Evolutionary conservation across 2,329 filamentous ascomycete species (phyloP), one percentile per base, ranked within the genome.

Genomic region (Neopestalotiopsis sp.): DNA sequence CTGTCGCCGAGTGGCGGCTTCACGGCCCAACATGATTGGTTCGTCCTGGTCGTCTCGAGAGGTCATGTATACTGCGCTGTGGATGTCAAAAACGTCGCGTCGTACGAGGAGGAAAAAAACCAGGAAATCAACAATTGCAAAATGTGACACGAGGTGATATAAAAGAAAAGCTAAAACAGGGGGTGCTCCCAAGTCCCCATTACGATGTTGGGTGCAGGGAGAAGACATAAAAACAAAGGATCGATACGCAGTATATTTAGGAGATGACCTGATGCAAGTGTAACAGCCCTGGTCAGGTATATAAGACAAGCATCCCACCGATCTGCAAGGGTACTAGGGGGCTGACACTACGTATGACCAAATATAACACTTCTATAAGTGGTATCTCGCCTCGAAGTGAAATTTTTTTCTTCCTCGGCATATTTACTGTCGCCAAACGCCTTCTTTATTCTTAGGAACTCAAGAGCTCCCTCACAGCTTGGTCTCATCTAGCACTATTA

Each of bases 211-310:
- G n/a, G 45, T 17, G 45, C 10, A 52, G 45, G 45, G 17, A 52
- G 14, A 52, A 52, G 7, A 24, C n/a, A 49, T n/a, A n/a, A 52
- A 52, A 52, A 52, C 20, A 24, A 52, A 24, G 20, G n/a, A 52
- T n/a, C n/a, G 9, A 52, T 17, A 52, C 45, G 45, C 45, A 52
- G 45, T 52, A 52, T 52, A 52, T 52, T 52, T 52, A 52, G n/a
- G 32, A 20, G 17, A 62, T 62, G 59, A 62, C 59, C 59, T 62
- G 30, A 62, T 62, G 59, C 59, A 62, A 28, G 24, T 62, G n/a
- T 38, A 34, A 62, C 45, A 13, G 59, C 30, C 59, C 59, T 34
- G 32, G 59, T 62, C 30, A 40, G 59, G 24, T 62, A 62, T 62
- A 62, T 62, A 62, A 40, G 59, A 62, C 59, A 59, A 59, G 5